Conservation (phyloP, 805 yeast genomes). For the Candida coquimbonensis region DNA sequence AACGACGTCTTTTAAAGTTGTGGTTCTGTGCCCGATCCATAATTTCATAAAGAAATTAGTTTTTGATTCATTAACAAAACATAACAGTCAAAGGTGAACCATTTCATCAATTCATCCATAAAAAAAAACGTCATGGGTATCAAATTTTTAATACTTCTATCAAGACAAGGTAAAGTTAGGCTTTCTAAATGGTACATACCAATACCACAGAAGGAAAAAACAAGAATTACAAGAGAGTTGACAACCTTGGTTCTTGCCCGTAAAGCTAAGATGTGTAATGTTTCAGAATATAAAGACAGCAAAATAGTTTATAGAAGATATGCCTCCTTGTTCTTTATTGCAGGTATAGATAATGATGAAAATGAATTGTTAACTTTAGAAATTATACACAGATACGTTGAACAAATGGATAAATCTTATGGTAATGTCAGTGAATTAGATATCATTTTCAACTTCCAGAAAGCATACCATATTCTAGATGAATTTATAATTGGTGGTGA, state of each 20-base stretch:
- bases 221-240: slow-evolving; percentile 75
- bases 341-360: slow-evolving; percentile 76
- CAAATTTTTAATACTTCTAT: slow-evolving; percentile 71
- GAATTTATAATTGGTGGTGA: slow-evolving; percentile 87
- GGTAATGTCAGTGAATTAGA: slow-evolving; percentile 97
- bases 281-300: slow-evolving; percentile 36
- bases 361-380: slow-evolving; percentile 86
- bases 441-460: slow-evolving; percentile 90
- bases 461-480: slow-evolving; percentile 87
- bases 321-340: slow-evolving; percentile 86
- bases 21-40: no score
- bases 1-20: no score
- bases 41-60: no score
- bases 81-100: not conserved
- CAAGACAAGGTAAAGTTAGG: slow-evolving; percentile 93
- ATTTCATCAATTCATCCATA: not conserved
- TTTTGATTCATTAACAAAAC: not conserved
- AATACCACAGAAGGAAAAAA: slow-evolving; percentile 75
- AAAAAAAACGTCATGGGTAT: slow-evolving; percentile 49
- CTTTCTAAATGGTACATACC: slow-evolving; percentile 91
- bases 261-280: slow-evolving; percentile 79
- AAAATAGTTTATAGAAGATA: slow-evolving; percentile 88
- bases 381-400: slow-evolving; percentile 86
- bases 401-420: slow-evolving; percentile 91
- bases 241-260: slow-evolving; percentile 80